Evolutionary conservation across 257 asterid species (phyloP).

Genomic region (Agastache rugosa): DNA sequence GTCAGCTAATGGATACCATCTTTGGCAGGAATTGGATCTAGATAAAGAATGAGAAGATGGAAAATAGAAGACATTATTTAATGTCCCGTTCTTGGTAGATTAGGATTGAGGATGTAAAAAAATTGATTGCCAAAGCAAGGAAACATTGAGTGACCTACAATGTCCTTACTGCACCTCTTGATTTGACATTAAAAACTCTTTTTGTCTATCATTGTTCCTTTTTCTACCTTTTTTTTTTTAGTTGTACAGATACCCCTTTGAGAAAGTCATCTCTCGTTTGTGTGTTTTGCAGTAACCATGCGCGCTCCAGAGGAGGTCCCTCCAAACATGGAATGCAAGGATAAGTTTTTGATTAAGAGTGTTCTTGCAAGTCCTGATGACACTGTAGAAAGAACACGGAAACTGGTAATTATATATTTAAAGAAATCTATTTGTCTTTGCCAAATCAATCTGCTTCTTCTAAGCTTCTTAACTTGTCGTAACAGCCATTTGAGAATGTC

Average conservation of each 20-base stretch:
- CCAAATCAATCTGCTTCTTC: background rate
- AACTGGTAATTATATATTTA: slow-evolving; percentile 32
- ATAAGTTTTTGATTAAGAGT: slow-evolving; percentile 44
- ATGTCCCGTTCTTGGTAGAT: too few species aligned
- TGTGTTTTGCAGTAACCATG: slow-evolving; percentile 42
- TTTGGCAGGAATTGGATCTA: background rate
- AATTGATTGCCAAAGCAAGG: background rate
- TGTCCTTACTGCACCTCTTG: background rate
- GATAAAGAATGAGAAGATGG: too few species aligned
- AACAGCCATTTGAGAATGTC: background rate
- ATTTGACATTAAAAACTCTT: background rate
- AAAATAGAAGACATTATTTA: too few species aligned
- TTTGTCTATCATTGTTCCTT: background rate
- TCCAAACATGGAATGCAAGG: slow-evolving; percentile 35
- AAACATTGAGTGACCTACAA: background rate
- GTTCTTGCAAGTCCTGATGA: slow-evolving; percentile 28
- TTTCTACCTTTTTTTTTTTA: background rate
- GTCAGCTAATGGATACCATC: background rate
- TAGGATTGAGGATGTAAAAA: too few species aligned
- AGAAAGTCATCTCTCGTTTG: slow-evolving; percentile 2
- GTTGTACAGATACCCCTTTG: background rate
- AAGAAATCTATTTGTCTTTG: background rate
- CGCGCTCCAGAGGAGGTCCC: slow-evolving; percentile 35
- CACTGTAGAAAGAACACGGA: slow-evolving; percentile 1
- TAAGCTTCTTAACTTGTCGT: background rate